Conservation (phyloP, 108 stramenopile genomes). For the Pseudonitzschia pungens region DNA sequence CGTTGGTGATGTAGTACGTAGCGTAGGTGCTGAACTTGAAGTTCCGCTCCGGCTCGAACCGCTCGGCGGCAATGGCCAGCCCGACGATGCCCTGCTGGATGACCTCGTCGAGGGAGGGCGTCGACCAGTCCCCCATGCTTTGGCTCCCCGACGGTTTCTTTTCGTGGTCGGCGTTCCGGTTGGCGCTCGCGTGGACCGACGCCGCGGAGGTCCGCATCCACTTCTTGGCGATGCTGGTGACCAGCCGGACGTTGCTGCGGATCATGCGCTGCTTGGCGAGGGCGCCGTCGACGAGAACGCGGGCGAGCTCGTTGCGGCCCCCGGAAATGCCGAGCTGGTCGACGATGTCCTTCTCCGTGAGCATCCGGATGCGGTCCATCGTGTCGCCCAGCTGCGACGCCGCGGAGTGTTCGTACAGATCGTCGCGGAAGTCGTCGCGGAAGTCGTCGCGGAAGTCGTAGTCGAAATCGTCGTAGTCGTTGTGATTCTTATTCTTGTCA, state of each 20-base stretch:
- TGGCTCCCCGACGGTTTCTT: neutral
- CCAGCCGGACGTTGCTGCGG: conserved; percentile 64
- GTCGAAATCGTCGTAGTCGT: neutral
- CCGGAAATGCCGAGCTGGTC: conserved; percentile 45
- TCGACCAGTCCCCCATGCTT: conserved; percentile 12
- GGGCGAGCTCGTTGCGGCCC: conserved; percentile 46
- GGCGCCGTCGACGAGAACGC: conserved; percentile 58
- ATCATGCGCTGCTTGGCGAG: conserved; percentile 62
- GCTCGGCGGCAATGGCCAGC: conserved; percentile 73
- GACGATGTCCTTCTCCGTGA: conserved; percentile 56
- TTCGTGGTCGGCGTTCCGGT: conserved; percentile 17
- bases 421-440: neutral
- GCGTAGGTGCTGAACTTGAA: conserved; percentile 83
- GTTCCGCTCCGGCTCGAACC: conserved; percentile 67
- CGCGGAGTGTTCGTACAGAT: neutral
- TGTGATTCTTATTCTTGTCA: neutral
- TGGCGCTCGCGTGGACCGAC: neutral
- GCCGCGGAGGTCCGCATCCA: conserved; percentile 34
- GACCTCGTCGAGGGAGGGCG: conserved; percentile 76
- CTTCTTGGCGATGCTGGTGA: conserved; percentile 68
- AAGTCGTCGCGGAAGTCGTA: neutral
- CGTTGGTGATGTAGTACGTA: conserved; percentile 80
- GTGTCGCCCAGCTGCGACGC: neutral
- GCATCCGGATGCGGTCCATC: conserved; percentile 23
- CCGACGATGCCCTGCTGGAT: conserved; percentile 86